Conservation (phyloP, 2,329 filamentous ascomycete species). For the Scytalidium lignicola region DNA sequence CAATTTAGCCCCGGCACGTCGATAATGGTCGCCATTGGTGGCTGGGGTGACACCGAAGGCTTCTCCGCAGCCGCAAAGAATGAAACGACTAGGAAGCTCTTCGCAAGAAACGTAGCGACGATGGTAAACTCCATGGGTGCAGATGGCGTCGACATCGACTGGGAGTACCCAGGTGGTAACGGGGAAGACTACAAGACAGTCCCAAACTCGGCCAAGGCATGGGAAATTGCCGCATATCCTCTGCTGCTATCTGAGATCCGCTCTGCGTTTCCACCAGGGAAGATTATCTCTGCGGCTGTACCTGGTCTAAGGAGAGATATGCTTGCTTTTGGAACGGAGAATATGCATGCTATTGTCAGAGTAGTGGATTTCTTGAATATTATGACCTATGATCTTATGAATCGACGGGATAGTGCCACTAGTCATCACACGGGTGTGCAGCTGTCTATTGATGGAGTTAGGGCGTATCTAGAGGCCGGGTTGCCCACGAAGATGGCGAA, state of each 20-base stretch:
- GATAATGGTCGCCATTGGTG: constrained; percentile 66
- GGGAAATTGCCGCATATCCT: constrained; percentile 60
- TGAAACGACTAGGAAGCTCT: constrained; percentile 46
- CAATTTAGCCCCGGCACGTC: constrained; percentile 50
- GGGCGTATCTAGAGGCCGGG: constrained; percentile 54
- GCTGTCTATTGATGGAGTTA: constrained; percentile 47
- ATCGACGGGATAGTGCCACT: constrained; percentile 60
- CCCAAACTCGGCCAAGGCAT: constrained; percentile 54
- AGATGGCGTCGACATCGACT: constrained; percentile 49
- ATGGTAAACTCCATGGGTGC: constrained; percentile 59
- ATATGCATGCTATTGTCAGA: constrained; percentile 51
- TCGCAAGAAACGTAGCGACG: constrained; percentile 57
- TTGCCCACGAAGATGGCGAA: constrained; percentile 49
- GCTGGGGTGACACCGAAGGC: constrained; percentile 65
- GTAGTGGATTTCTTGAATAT: constrained; percentile 64
- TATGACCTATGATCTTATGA: constrained; percentile 68
- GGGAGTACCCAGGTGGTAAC: constrained; percentile 61
- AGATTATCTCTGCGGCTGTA: constrained; percentile 62
- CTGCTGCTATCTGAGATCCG: constrained; percentile 55
- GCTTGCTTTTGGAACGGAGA: constrained; percentile 58
- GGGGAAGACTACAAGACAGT: constrained; percentile 63
- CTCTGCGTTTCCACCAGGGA: constrained; percentile 42
- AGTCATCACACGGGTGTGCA: constrained; percentile 60
- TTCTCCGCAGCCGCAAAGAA: constrained; percentile 54
- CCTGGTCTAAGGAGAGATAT: constrained; percentile 61